Conservation (phyloP, 176 grass and related monocot species). For the Aegilops sharonensis region DNA sequence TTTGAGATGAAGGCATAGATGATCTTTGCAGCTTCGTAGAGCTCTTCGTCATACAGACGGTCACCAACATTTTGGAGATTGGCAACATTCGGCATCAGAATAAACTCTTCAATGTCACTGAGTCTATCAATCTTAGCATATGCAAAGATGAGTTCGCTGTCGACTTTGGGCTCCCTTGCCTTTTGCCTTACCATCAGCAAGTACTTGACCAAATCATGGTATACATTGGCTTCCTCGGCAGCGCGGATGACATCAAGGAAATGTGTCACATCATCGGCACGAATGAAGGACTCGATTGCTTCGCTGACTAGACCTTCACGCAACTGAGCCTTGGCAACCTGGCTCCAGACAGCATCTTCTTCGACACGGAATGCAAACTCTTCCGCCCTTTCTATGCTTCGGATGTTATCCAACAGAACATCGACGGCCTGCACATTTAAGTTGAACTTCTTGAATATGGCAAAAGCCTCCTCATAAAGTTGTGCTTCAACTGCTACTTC, state of each 20-base stretch:
- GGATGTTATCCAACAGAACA: conserved; percentile 90
- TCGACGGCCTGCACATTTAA: conserved; percentile 92
- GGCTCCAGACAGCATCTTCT: conserved; percentile 98
- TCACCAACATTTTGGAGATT: conserved; percentile 97
- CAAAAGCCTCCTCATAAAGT: conserved; percentile 93
- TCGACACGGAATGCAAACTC: conserved; percentile 97
- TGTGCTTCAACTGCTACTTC: conserved; percentile 98
- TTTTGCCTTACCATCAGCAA: conserved; percentile 94
- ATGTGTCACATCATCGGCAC: conserved; percentile 82
- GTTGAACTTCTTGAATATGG: conserved; percentile 99
- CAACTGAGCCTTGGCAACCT: conserved; percentile 96
- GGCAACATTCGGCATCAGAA: conserved; percentile 99
- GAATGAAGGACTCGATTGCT: conserved; percentile 97
- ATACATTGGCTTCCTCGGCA: conserved; percentile 78
- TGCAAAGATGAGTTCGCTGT: conserved; percentile 91
- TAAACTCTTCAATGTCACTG: conserved; percentile 95
- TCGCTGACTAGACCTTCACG: conserved; percentile 89
- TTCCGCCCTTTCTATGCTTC: conserved; percentile 92
- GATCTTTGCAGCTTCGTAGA: conserved; percentile 99
- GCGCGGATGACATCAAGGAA: conserved; percentile 90
- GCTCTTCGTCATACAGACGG: conserved; percentile 81
- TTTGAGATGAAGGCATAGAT: conserved; percentile 99
- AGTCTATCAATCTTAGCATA: conserved; percentile 95
- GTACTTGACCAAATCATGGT: conserved; percentile 78
- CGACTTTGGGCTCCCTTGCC: conserved; percentile 75